phyloP scores from a whole-genome alignment of 78 protist genomes.

The Monocercomonoides exilis region DNA sequence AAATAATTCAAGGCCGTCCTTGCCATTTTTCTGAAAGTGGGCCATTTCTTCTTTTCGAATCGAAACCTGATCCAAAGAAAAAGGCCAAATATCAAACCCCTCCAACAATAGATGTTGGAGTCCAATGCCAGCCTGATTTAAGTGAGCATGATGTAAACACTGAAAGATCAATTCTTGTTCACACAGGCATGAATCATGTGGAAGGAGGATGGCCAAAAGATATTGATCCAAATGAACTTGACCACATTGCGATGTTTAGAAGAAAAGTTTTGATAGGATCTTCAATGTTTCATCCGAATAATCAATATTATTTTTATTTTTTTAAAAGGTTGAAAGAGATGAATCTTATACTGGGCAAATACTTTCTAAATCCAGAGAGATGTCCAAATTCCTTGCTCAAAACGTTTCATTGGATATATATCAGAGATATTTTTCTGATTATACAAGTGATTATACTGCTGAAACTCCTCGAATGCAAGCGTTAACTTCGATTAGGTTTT shows the following conservation, averaged over 20 bases:
- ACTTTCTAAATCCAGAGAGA: background rate
- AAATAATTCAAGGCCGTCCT: too few relatives aligned
- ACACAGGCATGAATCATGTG: conserved; percentile 34
- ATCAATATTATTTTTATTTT: background rate
- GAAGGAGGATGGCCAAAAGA: conserved; percentile 76
- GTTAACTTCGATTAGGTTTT: too few relatives aligned
- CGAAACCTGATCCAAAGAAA: background rate
- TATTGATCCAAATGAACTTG: conserved; percentile 39
- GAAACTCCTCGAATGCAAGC: too few relatives aligned
- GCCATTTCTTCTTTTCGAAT: background rate
- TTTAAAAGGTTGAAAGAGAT: conserved; percentile 27
- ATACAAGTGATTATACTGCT: too few relatives aligned
- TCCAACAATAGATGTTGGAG: background rate
- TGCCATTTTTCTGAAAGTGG: background rate
- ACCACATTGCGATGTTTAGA: conserved; percentile 24
- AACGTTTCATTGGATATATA: background rate
- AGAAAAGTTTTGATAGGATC: conserved; percentile 40
- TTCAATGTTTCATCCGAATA: too few relatives aligned
- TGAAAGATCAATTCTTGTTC: background rate
- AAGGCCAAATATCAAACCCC: background rate
- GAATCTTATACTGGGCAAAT: conserved; percentile 17
- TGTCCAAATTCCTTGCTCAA: background rate
- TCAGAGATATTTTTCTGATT: background rate
- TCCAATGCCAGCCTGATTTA: background rate
- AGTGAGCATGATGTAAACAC: conserved; percentile 35